Conservation (phyloP, 2,329 filamentous ascomycete species). For the Mycosphaerelloides madeirae region DNA sequence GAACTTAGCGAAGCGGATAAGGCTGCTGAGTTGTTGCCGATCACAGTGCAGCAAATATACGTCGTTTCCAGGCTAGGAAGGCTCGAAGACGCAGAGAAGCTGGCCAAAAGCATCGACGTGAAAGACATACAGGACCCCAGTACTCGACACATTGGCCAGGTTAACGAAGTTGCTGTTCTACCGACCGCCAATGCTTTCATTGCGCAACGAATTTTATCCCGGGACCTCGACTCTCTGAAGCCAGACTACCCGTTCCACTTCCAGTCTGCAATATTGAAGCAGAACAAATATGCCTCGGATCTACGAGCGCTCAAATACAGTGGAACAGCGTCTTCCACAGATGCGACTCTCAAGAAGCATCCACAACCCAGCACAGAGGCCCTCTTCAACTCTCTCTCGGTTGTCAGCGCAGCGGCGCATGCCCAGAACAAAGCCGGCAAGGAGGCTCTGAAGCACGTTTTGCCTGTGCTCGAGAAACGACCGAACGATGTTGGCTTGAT, state of each 20-base stretch:
- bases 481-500: constrained; percentile 76
- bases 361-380: constrained; percentile 38
- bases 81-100: constrained; percentile 57
- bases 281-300: constrained; percentile 61
- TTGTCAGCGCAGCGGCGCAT: constrained; percentile 70
- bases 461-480: constrained; percentile 65
- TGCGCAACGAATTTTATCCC: constrained; percentile 57
- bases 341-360: constrained; percentile 45
- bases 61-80: constrained; percentile 64
- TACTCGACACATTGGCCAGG: constrained; percentile 60
- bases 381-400: constrained; percentile 52
- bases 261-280: constrained; percentile 57
- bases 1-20: constrained; percentile 72
- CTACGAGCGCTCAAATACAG: constrained; percentile 63
- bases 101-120: constrained; percentile 59
- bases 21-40: constrained; percentile 67
- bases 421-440: constrained; percentile 60
- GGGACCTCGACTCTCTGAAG: constrained; percentile 48
- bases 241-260: constrained; percentile 67
- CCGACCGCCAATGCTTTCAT: constrained; percentile 60
- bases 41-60: constrained; percentile 71
- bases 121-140: constrained; percentile 63
- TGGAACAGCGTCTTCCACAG: constrained; percentile 57
- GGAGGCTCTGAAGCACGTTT: constrained; percentile 63
- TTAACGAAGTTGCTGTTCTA: constrained; percentile 56